These are phyloP conservation scores for Westerdykella ornata DNA, from an alignment of 2,329 filamentous ascomycete genomes.

Conservation along the genomic window DNA sequence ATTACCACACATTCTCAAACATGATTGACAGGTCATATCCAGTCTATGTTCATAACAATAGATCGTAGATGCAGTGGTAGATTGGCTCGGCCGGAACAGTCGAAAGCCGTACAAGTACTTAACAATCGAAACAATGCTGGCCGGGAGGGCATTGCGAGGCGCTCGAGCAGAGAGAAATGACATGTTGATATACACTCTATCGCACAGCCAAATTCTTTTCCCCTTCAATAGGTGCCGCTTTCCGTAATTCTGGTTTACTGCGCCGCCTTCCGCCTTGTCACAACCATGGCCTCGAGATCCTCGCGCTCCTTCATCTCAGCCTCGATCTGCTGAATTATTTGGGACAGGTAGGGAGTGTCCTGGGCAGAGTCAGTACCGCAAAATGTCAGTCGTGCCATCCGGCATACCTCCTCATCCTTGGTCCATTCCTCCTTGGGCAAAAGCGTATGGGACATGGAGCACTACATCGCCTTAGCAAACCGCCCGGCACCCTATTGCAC, in stretches of 20 bases:
- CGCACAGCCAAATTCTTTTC: conserved; percentile 24
- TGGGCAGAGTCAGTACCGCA: conserved; percentile 34
- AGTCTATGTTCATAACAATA: too few species aligned
- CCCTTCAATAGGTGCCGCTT: conserved; percentile 12
- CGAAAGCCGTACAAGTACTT: too few species aligned
- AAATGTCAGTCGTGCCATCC: not conserved
- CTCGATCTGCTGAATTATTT: conserved; percentile 63
- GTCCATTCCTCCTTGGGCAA: conserved; percentile 61
- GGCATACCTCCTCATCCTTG: conserved; percentile 57
- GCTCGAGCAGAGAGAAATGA: conserved; percentile 8
- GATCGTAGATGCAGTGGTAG: too few species aligned
- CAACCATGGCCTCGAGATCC: conserved; percentile 61
- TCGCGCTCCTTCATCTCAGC: conserved; percentile 59
- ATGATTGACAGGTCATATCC: too few species aligned
- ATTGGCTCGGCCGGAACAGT: too few species aligned
- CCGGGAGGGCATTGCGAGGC: conserved; percentile 1
- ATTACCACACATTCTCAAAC: too few species aligned
- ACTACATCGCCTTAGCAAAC: conserved; percentile 41
- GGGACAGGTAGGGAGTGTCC: conserved; percentile 60
- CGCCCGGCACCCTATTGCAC: not conserved
- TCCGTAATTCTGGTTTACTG: conserved; percentile 19
- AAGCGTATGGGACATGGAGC: conserved; percentile 59
- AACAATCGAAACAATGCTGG: too few species aligned
- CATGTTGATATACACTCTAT: conserved; percentile 38
- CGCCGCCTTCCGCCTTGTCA: conserved; percentile 40